Conservation (phyloP, 257 asterid species). For the Thymus mandschuricus region DNA sequence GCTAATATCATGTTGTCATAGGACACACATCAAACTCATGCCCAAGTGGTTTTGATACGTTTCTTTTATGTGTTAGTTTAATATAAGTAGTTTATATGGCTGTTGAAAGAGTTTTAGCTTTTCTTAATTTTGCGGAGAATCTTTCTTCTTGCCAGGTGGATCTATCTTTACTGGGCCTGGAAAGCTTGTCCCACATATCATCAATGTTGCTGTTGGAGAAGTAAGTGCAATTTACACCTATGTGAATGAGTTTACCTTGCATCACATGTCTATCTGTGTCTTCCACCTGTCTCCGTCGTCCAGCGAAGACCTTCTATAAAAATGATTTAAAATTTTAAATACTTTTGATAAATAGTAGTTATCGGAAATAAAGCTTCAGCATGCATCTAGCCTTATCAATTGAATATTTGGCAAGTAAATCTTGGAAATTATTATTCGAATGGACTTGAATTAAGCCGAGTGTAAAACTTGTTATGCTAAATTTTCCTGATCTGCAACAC, state of each 20-base stretch:
- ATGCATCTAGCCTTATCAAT: not conserved
- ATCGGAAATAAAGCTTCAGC: not conserved
- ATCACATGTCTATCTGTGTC: not conserved
- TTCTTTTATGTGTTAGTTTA: not conserved
- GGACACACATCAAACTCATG: not conserved
- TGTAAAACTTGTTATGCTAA: not conserved
- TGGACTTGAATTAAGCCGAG: not conserved
- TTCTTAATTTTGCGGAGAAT: slow-evolving; percentile 26
- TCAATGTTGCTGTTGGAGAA: slow-evolving; percentile 59
- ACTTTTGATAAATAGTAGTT: slow-evolving; percentile 13
- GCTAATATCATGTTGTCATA: not conserved
- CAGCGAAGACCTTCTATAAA: not conserved
- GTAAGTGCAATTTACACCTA: slow-evolving; percentile 38
- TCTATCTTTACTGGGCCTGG: slow-evolving; percentile 48
- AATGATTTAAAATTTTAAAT: not conserved
- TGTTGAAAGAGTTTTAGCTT: slow-evolving; percentile 5
- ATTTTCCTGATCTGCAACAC: not conserved
- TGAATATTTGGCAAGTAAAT: slow-evolving; percentile 2
- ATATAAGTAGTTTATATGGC: not conserved
- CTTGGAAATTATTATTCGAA: not conserved
- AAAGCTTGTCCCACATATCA: slow-evolving; percentile 54
- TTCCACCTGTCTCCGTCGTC: slow-evolving; percentile 9
- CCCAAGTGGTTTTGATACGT: not conserved
- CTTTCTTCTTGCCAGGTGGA: slow-evolving; percentile 50
- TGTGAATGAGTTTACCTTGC: slow-evolving; percentile 12